These are phyloP conservation scores for Hypoxylon sp. DNA, from an alignment of 2,329 filamentous ascomycete genomes.

Conservation along the genomic window DNA sequence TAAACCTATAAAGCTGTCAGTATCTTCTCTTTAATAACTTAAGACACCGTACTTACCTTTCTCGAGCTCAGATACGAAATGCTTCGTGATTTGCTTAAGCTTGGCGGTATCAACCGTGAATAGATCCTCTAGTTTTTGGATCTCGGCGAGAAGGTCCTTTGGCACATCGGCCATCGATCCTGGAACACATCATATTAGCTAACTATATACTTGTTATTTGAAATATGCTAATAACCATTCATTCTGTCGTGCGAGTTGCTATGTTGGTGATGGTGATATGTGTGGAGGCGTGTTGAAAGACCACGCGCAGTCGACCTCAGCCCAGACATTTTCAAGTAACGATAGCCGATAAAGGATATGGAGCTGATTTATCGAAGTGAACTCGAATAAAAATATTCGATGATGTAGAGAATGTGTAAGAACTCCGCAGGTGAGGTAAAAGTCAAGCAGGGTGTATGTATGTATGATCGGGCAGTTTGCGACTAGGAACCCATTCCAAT, in stretches of 20 bases:
- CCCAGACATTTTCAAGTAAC: slow-evolving; percentile 21
- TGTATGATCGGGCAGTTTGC: neutral
- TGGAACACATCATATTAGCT: slow-evolving; percentile 56
- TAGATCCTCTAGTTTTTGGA: slow-evolving; percentile 84
- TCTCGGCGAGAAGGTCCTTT: slow-evolving; percentile 83
- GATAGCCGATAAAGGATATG: slow-evolving; percentile 6
- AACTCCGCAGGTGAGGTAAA: neutral
- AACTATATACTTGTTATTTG: neutral
- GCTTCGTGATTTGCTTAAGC: slow-evolving; percentile 90
- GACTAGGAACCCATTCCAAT: slow-evolving; percentile 8
- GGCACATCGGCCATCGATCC: slow-evolving; percentile 94
- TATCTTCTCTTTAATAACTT: slow-evolving; percentile 31
- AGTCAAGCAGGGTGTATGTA: neutral
- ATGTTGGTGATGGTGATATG: slow-evolving; percentile 45
- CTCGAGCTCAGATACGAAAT: slow-evolving; percentile 89
- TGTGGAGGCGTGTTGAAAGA: slow-evolving; percentile 31
- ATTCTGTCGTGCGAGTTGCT: slow-evolving; percentile 8
- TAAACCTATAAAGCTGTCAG: slow-evolving; percentile 70
- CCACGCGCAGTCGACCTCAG: slow-evolving; percentile 30
- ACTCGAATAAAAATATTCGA: slow-evolving; percentile 8
- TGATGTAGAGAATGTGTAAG: slow-evolving; percentile 2
- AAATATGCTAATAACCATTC: slow-evolving; percentile 27
- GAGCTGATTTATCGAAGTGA: slow-evolving; percentile 1
- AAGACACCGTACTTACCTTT: slow-evolving; percentile 71
- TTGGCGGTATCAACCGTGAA: slow-evolving; percentile 85